Percentiles rank a stretch among this genome's conserved stretches.
Conservation (phyloP, 208 protist species). For the Acanthamoeba royreba region DNA sequence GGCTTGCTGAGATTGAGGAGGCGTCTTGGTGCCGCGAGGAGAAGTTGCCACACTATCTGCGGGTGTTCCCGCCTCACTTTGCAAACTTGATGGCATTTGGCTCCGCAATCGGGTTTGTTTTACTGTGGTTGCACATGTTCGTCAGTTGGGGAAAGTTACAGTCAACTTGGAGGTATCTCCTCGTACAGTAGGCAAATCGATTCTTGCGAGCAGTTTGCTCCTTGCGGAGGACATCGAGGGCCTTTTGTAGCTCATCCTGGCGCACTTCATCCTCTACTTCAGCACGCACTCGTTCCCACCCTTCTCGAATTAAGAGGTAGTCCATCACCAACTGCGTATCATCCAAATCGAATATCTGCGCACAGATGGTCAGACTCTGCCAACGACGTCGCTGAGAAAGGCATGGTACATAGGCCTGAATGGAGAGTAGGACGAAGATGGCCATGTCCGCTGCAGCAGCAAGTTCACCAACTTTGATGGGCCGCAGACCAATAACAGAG, state of each 20-base stretch:
- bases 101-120: not conserved
- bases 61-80: not conserved
- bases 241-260: not conserved
- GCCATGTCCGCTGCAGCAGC: not conserved
- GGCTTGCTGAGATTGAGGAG: not conserved
- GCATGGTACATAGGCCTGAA: not conserved
- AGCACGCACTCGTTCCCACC: not conserved
- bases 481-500: not conserved
- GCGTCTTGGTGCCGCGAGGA: not conserved
- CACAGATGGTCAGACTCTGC: not conserved
- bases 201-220: not conserved
- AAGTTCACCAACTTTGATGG: not conserved
- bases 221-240: not conserved
- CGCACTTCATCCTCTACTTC: not conserved
- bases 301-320: slow-evolving; percentile 10
- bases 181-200: not conserved
- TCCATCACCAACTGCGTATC: not conserved
- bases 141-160: too few species aligned
- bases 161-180: too few species aligned
- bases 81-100: not conserved
- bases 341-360: not conserved
- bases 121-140: not conserved
- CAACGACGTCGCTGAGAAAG: too few species aligned
- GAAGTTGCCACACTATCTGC: not conserved
- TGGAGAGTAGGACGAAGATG: not conserved